These are phyloP conservation scores for Dothideomycetidae sp. DNA, from an alignment of 2,329 filamentous ascomycete genomes.

Conservation along the genomic window DNA sequence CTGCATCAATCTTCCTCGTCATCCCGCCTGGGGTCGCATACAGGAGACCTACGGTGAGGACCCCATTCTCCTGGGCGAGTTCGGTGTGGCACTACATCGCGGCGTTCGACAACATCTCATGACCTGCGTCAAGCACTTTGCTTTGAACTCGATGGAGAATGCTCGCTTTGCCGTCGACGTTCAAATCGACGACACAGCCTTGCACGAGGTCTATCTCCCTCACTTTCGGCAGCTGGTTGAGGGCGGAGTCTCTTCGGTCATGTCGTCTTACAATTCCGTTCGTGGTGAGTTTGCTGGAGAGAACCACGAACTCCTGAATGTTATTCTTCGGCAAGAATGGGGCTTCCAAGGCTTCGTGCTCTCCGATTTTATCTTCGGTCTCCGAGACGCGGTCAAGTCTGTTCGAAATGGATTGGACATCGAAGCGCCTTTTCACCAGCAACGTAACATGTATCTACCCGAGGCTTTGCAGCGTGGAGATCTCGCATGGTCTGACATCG, in stretches of 20 bases:
- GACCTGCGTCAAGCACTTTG: slow-evolving; percentile 21
- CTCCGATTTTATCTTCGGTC: slow-evolving; percentile 12
- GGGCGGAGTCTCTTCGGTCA: slow-evolving; percentile 10
- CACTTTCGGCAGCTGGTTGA: slow-evolving; percentile 12
- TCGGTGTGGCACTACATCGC: slow-evolving; percentile 16
- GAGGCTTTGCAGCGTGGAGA: slow-evolving; percentile 6
- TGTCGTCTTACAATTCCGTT: slow-evolving; percentile 14
- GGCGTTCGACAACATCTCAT: slow-evolving; percentile 18
- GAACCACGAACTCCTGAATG: slow-evolving; percentile 11
- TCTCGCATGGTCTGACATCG: slow-evolving; percentile 3
- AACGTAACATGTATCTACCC: slow-evolving; percentile 6
- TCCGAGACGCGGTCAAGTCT: slow-evolving; percentile 11
- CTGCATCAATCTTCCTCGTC: slow-evolving; percentile 19
- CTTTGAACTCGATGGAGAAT: slow-evolving; percentile 21
- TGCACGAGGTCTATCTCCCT: slow-evolving; percentile 19
- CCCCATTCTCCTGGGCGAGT: slow-evolving; percentile 16
- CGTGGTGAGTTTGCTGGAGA: slow-evolving; percentile 13
- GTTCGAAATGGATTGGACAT: slow-evolving; percentile 14
- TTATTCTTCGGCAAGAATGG: slow-evolving; percentile 13
- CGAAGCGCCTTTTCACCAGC: slow-evolving; percentile 12
- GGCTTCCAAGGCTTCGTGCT: slow-evolving; percentile 13
- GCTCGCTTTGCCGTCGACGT: slow-evolving; percentile 19
- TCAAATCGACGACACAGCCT: slow-evolving; percentile 15
- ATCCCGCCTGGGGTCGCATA: slow-evolving; percentile 16
- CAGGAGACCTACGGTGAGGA: slow-evolving; percentile 18